A percentile compares a stretch with the other conserved stretches of the same genome.
Evolutionary conservation across 495 filamentous ascomycete species (phyloP).

Genomic region (Penicillium macrosclerotiorum): DNA sequence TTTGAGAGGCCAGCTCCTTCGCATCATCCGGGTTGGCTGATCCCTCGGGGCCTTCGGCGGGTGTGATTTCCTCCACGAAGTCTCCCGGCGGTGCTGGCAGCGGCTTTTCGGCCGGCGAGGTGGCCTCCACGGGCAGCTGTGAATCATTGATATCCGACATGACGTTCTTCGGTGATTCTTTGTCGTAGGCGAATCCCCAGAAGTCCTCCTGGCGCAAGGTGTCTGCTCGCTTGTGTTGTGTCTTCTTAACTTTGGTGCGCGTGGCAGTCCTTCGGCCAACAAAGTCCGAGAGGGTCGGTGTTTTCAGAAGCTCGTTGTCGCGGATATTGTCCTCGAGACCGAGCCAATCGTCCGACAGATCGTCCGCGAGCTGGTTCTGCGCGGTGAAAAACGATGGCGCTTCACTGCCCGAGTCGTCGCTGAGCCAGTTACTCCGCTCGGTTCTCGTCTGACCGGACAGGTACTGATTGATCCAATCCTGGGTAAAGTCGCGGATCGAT

Average conservation of each 20-base stretch:
- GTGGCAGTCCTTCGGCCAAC: slow-evolving; percentile 26
- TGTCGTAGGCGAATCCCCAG: slow-evolving; percentile 47
- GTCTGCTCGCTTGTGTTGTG: slow-evolving; percentile 56
- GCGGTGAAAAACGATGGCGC: slow-evolving; percentile 47
- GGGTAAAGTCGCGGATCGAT: slow-evolving; percentile 59
- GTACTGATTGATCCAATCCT: slow-evolving; percentile 77
- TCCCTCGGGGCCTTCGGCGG: background rate
- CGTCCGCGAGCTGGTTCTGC: slow-evolving; percentile 43
- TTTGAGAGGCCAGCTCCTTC: slow-evolving; percentile 15
- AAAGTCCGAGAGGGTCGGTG: slow-evolving; percentile 45
- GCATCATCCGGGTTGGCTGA: slow-evolving; percentile 9
- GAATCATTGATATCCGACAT: slow-evolving; percentile 37
- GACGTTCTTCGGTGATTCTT: slow-evolving; percentile 32
- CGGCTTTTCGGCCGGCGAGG: slow-evolving; percentile 43
- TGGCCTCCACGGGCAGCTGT: slow-evolving; percentile 23
- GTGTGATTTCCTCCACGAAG: slow-evolving; percentile 13
- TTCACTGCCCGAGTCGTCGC: slow-evolving; percentile 65
- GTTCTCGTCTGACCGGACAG: slow-evolving; percentile 58
- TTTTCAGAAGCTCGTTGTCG: slow-evolving; percentile 41
- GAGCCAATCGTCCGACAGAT: slow-evolving; percentile 43
- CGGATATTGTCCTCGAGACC: slow-evolving; percentile 42
- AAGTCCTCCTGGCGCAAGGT: slow-evolving; percentile 62
- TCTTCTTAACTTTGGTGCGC: slow-evolving; percentile 45
- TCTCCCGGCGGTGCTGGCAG: slow-evolving; percentile 44
- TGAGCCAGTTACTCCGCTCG: slow-evolving; percentile 70